Conservation (phyloP, 2,329 filamentous ascomycete species). For the Phyllosticta paracitricarpa region DNA sequence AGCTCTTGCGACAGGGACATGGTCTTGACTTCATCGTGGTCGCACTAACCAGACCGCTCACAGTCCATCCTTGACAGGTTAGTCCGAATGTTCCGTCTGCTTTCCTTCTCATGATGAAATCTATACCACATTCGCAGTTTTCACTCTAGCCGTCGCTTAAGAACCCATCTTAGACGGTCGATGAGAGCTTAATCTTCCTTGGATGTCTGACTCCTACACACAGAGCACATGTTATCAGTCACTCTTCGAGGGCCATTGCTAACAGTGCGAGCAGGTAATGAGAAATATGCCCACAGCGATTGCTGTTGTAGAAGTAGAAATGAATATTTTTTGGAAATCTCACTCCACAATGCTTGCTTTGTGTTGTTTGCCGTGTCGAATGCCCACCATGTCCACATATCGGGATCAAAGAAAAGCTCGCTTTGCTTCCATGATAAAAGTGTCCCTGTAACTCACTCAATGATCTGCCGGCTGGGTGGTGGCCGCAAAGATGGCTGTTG, state of each 20-base stretch:
- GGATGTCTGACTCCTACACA: slow-evolving; percentile 25
- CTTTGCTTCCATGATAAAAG: no score
- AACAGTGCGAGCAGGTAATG: background rate
- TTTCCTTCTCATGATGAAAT: slow-evolving; percentile 13
- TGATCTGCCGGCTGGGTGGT: background rate
- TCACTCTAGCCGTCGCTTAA: slow-evolving; percentile 26
- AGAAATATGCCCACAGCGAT: background rate
- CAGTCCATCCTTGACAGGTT: background rate
- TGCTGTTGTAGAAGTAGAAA: background rate
- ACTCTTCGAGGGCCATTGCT: background rate
- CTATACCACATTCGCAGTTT: slow-evolving; percentile 16
- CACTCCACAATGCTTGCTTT: background rate
- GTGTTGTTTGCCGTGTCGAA: no score
- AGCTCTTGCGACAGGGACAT: no score
- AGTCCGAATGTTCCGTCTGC: background rate
- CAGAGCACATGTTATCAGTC: background rate
- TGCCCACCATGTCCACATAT: no score
- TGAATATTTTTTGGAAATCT: background rate
- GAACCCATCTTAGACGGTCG: slow-evolving; percentile 28
- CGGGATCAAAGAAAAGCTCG: no score
- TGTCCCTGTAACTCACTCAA: no score
- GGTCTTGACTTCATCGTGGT: no score
- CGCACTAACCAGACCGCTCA: background rate
- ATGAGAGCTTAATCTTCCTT: slow-evolving; percentile 32
- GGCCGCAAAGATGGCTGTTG: background rate